Percentiles rank a stretch among this genome's conserved stretches.
These are phyloP conservation scores for Trypanosoma melophagium DNA, from an alignment of 208 protist species.

Conservation along the genomic window DNA sequence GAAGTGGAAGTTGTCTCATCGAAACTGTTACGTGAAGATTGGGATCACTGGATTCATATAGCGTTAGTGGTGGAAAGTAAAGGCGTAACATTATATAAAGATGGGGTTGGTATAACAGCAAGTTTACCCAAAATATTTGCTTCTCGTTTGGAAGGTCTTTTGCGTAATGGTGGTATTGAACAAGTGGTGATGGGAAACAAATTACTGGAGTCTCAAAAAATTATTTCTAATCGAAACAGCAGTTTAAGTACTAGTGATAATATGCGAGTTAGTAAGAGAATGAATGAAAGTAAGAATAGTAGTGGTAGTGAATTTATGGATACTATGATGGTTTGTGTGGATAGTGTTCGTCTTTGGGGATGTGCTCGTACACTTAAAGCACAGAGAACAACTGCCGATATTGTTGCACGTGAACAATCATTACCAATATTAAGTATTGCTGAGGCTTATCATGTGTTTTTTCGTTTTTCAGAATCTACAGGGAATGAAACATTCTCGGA, in stretches of 20 bases:
- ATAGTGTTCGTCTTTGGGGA: constrained; percentile 44
- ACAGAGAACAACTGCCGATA: constrained; percentile 36
- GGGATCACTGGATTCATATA: constrained; percentile 57
- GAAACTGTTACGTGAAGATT: constrained; percentile 36
- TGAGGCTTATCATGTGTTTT: constrained; percentile 31
- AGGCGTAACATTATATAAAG: constrained; percentile 48
- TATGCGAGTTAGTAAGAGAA: neutral
- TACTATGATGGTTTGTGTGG: constrained; percentile 34
- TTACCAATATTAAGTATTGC: constrained; percentile 27
- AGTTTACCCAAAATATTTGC: constrained; percentile 22
- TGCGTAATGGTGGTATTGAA: constrained; percentile 15
- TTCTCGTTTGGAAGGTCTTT: constrained; percentile 18
- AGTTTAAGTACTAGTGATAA: no score
- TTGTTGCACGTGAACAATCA: constrained; percentile 40
- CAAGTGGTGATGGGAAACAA: constrained; percentile 22
- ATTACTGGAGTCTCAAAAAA: no score
- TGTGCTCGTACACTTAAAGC: constrained; percentile 30
- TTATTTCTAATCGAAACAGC: no score
- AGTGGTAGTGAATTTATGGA: constrained; percentile 8
- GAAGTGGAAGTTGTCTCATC: constrained; percentile 14
- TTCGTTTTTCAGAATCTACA: constrained; percentile 43
- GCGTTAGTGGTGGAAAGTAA: constrained; percentile 45
- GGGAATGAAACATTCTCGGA: constrained; percentile 30
- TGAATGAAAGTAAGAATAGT: neutral
- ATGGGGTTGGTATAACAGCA: constrained; percentile 26